Conservation (phyloP, 2,329 filamentous ascomycete species). For the Fusarium sp. region DNA sequence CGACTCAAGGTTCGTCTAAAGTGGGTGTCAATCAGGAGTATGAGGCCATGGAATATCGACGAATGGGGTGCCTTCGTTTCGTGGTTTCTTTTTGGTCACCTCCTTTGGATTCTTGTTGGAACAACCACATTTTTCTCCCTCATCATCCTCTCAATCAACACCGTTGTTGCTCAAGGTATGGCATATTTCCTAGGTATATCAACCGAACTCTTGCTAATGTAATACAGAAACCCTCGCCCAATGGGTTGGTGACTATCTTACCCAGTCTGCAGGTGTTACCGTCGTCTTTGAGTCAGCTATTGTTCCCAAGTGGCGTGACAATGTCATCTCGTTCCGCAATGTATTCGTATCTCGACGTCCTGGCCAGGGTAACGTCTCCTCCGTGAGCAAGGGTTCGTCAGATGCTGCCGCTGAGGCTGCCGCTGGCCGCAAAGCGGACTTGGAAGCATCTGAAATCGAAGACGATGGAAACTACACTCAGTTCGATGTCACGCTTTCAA, state of each 20-base stretch:
- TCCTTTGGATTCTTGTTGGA: slow-evolving; percentile 95
- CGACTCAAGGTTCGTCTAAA: slow-evolving; percentile 93
- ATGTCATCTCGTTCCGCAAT: slow-evolving; percentile 96
- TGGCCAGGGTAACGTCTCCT: slow-evolving; percentile 79
- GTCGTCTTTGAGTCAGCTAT: slow-evolving; percentile 98
- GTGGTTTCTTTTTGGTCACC: slow-evolving; percentile 93
- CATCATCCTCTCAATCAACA: slow-evolving; percentile 92
- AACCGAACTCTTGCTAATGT: not conserved
- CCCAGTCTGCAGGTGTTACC: slow-evolving; percentile 90
- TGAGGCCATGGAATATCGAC: slow-evolving; percentile 93
- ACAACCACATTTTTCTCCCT: slow-evolving; percentile 98
- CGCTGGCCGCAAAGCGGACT: slow-evolving; percentile 71
- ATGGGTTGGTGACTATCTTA: slow-evolving; percentile 96
- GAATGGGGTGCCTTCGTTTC: slow-evolving; percentile 96
- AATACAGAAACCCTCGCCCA: slow-evolving; percentile 85
- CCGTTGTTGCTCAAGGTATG: slow-evolving; percentile 92
- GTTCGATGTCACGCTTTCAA: slow-evolving; percentile 94
- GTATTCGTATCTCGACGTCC: slow-evolving; percentile 95
- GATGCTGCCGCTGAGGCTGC: slow-evolving; percentile 89
- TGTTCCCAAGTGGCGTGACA: slow-evolving; percentile 94
- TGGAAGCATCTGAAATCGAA: slow-evolving; percentile 55
- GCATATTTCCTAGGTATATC: not conserved
- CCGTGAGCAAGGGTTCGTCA: slow-evolving; percentile 93
- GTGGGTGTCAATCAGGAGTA: slow-evolving; percentile 96
- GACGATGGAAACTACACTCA: slow-evolving; percentile 99